Evolutionary conservation across 768 basidiomycete species (phyloP), one percentile per base, ranked within the genome.

Genomic region (Tremella mesenterica): DNA sequence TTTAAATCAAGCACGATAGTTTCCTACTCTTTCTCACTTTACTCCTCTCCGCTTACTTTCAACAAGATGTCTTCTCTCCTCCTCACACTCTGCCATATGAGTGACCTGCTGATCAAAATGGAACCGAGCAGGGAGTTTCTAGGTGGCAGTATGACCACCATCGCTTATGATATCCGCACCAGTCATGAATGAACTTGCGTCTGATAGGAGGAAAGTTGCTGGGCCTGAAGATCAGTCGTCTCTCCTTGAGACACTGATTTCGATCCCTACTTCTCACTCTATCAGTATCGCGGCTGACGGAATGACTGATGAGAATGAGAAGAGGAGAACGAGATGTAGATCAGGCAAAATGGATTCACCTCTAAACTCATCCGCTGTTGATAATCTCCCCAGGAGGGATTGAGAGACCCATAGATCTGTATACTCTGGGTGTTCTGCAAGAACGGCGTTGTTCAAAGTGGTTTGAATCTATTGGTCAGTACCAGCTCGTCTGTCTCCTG

Each of bases 161-260:
- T 71, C 69, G 14, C 69, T 60, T 28, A 65, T 25, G 4, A 65
- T 30, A 39, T 72, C 71, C 30, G 69, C 59, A 10, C 73, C 73
- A 20, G 70, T 73, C 50, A 65, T 65, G 58, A 67, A 75, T 20
- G 66, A 65, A 23, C 63, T 64, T 2, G 72, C 73, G 21, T 71
- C 60, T n/a, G 59, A 62, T 2, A 73, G 63, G 45, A 75, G 62
- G 62, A 61, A 73, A 2, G 72, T 54, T 6, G 56, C 63, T 0
- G 68, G 68, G 4, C 62, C 63, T 64, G 23, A 3, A n/a, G 13
- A 16, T 6, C n/a, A n/a, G n/a, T n/a, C n/a, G n/a, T n/a, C n/a
- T n/a, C n/a, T n/a, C n/a, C n/a, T n/a, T n/a, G n/a, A n/a, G n/a
- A n/a, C n/a, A n/a, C n/a, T n/a, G n/a, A n/a, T n/a, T n/a, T n/a